These are phyloP conservation scores for Saxophila tyrrhenica DNA, from an alignment of 495 filamentous ascomycete species.

Conservation along the genomic window DNA sequence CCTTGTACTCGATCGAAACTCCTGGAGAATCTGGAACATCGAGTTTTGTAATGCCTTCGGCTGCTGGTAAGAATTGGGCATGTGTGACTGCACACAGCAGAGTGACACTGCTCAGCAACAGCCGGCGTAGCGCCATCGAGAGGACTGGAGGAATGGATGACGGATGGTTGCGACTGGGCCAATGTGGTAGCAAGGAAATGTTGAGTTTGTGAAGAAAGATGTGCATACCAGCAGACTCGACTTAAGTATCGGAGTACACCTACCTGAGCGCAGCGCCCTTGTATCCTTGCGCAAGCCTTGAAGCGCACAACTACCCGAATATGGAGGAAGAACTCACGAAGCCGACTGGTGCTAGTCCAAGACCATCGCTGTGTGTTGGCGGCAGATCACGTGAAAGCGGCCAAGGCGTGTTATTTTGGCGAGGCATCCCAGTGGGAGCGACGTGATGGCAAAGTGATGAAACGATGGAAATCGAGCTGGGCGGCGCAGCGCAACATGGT, in stretches of 20 bases:
- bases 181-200: neutral
- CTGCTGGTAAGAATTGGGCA: neutral
- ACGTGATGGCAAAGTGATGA: no score
- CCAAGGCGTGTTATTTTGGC: neutral
- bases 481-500: no score
- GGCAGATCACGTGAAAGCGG: neutral
- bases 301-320: no score
- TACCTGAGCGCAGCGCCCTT: no score
- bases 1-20: slow-evolving; percentile 2
- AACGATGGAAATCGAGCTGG: no score
- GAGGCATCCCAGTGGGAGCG: neutral
- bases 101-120: neutral
- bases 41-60: slow-evolving; percentile 1
- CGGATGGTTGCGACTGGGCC: no score
- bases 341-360: neutral
- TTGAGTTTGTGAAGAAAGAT: no score
- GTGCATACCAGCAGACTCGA: neutral
- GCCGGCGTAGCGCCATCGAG: neutral
- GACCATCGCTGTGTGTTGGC: no score
- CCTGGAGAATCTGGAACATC: neutral
- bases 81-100: neutral
- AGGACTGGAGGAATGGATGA: neutral
- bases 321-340: no score
- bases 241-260: no score
- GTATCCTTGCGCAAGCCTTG: no score